phyloP scores from a whole-genome alignment of 1,284 basidiomycete genomes.

The Heterobasidion irregulare region DNA sequence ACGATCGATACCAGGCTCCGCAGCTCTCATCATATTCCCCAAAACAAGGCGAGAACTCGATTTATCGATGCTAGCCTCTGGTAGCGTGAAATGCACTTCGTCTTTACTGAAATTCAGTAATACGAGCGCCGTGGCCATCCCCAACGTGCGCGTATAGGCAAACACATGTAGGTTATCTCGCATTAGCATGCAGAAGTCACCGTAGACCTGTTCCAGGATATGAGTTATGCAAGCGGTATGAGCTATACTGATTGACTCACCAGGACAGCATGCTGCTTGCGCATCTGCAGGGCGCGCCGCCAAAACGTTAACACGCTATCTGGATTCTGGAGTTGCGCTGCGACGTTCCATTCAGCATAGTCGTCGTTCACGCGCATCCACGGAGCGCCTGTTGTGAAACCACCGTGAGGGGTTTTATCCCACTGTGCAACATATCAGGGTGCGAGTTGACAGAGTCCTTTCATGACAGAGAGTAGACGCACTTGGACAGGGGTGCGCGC shows the following conservation, averaged over 20 bases:
- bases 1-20: neutral
- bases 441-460: neutral
- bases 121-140: constrained; percentile 27
- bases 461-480: constrained; percentile 2
- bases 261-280: constrained; percentile 48
- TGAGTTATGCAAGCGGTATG: neutral
- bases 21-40: neutral
- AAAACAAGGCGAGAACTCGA: neutral
- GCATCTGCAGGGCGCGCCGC: constrained; percentile 40
- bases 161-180: constrained; percentile 42
- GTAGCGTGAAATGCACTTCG: constrained; percentile 17
- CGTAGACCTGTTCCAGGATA: constrained; percentile 35
- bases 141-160: constrained; percentile 42
- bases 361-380: constrained; percentile 79
- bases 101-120: constrained; percentile 44
- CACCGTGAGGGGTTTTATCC: constrained; percentile 45
- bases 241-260: neutral
- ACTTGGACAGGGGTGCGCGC: constrained; percentile 61
- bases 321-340: constrained; percentile 35
- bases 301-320: constrained; percentile 54
- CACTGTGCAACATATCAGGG: constrained; percentile 33
- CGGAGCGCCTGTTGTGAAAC: constrained; percentile 56
- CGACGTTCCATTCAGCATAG: constrained; percentile 55
- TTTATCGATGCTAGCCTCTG: neutral
- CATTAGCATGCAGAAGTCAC: constrained; percentile 43